Evolutionary conservation across 495 filamentous ascomycete species (phyloP), one percentile per base, ranked within the genome.

Genomic region (Penicillium bovifimosum): DNA sequence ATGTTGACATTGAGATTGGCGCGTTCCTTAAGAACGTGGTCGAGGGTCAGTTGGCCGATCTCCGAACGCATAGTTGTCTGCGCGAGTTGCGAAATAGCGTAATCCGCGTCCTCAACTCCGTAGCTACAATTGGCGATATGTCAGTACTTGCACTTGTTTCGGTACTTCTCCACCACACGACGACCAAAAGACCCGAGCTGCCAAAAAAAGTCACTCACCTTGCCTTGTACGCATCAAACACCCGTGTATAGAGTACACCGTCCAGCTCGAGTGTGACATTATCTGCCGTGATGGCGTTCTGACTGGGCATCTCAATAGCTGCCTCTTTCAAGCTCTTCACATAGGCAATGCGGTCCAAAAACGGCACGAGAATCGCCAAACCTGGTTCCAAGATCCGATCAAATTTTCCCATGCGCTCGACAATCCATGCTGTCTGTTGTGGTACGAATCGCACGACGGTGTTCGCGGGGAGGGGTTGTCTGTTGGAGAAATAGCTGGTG

Each of bases 51-150:
- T 61, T 96, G 91, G 54, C 93, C 93, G 65, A 98, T 98, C 68
- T 98, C 93, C 50, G 86, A 90, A 53, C 93, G 90, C 93, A 98
- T 98, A 0, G 93, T 98, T 2, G 93, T 98, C 70, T 98, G 93
- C 3, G 93, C 93, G 14, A 98, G 86, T 62, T 98, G 93, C 16
- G 88, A 91, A 74, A 98, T 97, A 65, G 93, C 93, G 71, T 97
- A 98, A 66, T 97, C 95, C 53, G 93, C 93, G 65, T 98, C 93
- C 73, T 98, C 93, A 35, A 98, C 93, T 35, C 93, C 93, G 66
- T 98, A 97, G 72, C 91, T 95, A 60, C 10, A 26, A 45, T 45
- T 10, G 34, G n/a, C 9, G 33, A 41, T 32, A 9, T 33, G 24
- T 27, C 20, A 52, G 63, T 60, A 49, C 55, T 58, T 11, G 20